Conservation (phyloP, 768 basidiomycete genomes). For the Termitomyces sp. region DNA sequence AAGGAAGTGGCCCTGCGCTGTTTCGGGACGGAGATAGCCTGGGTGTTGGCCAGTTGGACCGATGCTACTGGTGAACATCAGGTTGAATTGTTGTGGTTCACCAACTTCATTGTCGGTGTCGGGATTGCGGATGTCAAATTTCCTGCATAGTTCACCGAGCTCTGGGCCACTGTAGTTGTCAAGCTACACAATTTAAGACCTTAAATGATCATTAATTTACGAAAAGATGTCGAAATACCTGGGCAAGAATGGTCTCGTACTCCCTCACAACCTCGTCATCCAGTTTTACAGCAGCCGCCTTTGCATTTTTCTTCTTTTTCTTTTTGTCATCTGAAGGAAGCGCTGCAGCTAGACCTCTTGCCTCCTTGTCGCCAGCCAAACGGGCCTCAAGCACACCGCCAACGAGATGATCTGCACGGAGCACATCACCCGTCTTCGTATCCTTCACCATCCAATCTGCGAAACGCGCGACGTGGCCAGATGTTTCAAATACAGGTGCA, state of each 20-base stretch:
- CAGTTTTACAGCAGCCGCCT: constrained; percentile 64
- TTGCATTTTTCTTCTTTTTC: constrained; percentile 74
- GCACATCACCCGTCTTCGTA: constrained; percentile 88
- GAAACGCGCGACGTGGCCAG: constrained; percentile 96
- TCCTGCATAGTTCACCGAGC: constrained; percentile 80
- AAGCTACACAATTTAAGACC: constrained; percentile 40
- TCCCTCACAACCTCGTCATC: constrained; percentile 66
- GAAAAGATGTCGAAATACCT: constrained; percentile 44
- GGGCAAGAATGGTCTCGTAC: constrained; percentile 83
- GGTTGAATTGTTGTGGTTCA: constrained; percentile 94
- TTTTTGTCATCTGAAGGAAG: constrained; percentile 57
- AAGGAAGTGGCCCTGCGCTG: constrained; percentile 97
- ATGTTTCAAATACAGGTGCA: constrained; percentile 89
- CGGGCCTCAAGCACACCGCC: constrained; percentile 88
- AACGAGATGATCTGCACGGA: constrained; percentile 94
- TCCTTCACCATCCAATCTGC: constrained; percentile 99
- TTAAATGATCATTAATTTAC: not conserved
- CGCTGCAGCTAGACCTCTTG: constrained; percentile 67
- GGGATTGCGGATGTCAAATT: constrained; percentile 79
- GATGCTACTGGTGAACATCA: constrained; percentile 98
- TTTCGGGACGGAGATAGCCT: constrained; percentile 95
- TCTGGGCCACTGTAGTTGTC: constrained; percentile 92
- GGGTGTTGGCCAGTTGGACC: constrained; percentile 97
- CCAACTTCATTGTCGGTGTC: constrained; percentile 89
- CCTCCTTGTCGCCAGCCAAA: constrained; percentile 86